Conservation (phyloP, 2,329 filamentous ascomycete species). For the Huntiella bhutanensis region DNA sequence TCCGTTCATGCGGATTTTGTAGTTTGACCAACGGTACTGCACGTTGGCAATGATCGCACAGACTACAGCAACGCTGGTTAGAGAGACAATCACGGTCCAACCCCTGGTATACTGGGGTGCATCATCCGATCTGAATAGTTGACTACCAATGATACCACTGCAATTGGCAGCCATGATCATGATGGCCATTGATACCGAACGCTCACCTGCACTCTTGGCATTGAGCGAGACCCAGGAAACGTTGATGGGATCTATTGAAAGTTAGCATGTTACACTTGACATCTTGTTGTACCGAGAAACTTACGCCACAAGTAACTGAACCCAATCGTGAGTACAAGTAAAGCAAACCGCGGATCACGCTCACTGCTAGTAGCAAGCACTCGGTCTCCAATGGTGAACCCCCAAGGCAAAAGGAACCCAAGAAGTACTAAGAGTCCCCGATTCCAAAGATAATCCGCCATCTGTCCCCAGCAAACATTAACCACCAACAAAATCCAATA, state of each 20-base stretch:
- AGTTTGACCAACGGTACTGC: conserved; percentile 13
- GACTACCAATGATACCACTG: conserved; percentile 17
- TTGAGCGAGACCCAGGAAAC: conserved; percentile 18
- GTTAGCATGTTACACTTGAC: background rate
- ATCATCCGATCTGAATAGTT: conserved; percentile 18
- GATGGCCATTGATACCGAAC: conserved; percentile 18
- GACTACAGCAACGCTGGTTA: conserved; percentile 15
- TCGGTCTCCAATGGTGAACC: conserved; percentile 16
- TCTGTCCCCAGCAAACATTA: conserved; percentile 18
- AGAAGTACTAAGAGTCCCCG: conserved; percentile 17
- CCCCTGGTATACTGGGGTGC: conserved; percentile 16
- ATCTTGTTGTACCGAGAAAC: conserved; percentile 10
- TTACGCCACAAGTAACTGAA: conserved; percentile 18
- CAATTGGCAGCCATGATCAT: conserved; percentile 19
- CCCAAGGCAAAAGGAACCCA: conserved; percentile 16
- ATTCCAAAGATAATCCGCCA: conserved; percentile 14
- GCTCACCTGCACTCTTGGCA: conserved; percentile 15
- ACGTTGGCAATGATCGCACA: conserved; percentile 13
- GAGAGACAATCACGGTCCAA: conserved; percentile 15
- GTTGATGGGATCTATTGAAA: conserved; percentile 14
- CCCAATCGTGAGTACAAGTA: conserved; percentile 15
- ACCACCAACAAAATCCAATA: conserved; percentile 18
- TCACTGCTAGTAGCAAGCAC: conserved; percentile 15
- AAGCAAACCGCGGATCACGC: conserved; percentile 15
- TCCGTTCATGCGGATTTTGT: too few species aligned